phyloP scores from a whole-genome alignment of 345 rosid genomes.

The Eucalyptus fibrosa region DNA sequence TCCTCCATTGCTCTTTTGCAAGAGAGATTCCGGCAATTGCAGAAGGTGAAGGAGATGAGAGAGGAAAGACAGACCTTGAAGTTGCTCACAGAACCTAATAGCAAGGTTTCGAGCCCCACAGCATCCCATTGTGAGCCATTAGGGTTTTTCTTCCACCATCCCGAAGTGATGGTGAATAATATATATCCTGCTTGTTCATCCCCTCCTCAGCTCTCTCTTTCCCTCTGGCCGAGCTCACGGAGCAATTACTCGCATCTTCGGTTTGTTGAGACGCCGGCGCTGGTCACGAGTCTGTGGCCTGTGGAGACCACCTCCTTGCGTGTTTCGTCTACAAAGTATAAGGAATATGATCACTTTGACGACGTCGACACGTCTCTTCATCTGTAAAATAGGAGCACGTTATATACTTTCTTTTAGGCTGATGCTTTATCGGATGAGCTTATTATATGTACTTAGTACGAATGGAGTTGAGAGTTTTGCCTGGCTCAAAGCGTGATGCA shows the following conservation, averaged over 20 bases:
- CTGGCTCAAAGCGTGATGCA: not conserved
- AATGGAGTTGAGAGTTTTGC: not conserved
- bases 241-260: not conserved
- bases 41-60: slow-evolving; percentile 31
- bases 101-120: not conserved
- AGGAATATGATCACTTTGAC: slow-evolving; percentile 2
- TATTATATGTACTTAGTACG: not conserved
- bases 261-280: not conserved
- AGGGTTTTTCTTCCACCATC: slow-evolving; percentile 23
- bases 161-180: not conserved
- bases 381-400: slow-evolving; percentile 16
- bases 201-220: slow-evolving; percentile 5
- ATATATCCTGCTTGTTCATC: slow-evolving; percentile 12
- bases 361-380: slow-evolving; percentile 73
- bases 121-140: slow-evolving; percentile 14
- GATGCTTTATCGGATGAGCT: not conserved
- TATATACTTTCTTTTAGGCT: not conserved
- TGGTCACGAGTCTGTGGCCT: not conserved
- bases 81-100: slow-evolving; percentile 9
- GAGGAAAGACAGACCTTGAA: slow-evolving; percentile 26
- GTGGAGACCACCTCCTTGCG: not conserved
- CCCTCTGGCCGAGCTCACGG: slow-evolving; percentile 2
- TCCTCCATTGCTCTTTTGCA: slow-evolving; percentile 35
- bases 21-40: slow-evolving; percentile 29
- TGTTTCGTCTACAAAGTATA: not conserved